Base-by-base conservation (phyloP, 2,329 filamentous ascomycete genomes). In the Ophiostoma pallidulum region DNA sequence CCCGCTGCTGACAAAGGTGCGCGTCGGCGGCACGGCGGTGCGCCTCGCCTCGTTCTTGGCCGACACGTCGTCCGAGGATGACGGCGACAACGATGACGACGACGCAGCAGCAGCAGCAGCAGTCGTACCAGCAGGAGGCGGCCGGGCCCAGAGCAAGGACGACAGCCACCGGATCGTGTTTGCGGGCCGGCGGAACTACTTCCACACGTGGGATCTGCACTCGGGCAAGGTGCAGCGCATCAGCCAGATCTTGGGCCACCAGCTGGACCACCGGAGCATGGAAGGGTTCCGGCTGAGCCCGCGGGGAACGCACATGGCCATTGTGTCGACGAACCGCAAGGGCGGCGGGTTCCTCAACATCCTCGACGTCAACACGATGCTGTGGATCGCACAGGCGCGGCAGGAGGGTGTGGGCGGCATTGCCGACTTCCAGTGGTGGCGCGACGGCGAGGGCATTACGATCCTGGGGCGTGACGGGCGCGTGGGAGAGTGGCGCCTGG, bases 351-450 rank as follows among this genome's bases (percentile, higher is more conserved):
- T 87, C 46, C 76, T 98, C 66, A 96, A 95, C 63, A 71, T 98
- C 20, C 69, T 98, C 22, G 84, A 84, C 66, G 81, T 84, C 2
- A 71, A 68, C 20, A 91, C 90, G 0, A 80, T 86, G 60, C 91
- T 96, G 67, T 97, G 91, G 91, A 72, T 89, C 40, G 78, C 84
- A 0, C 82, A 91, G 54, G 87, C 86, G 13, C 77, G 90, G 33
- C 73, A 96, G 39, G 87, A 96, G 59, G 84, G 86, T 54, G 75
- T 78, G 41, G 82, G 88, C 43, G 90, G 90, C 32, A 82, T 97
- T 41, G 84, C 87, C 1, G 91, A 96, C 63, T 94, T 96, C 59
- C 80, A 79, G 1, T 98, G 92, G 92, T 96, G 90, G 90, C 75
- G 79, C 45, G 80, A 87, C 52, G 86, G 90, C 29, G 77, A 82